Evolutionary conservation across 129 eudicot species (phyloP).

Genomic region (carrot (Daucus carota)): DNA sequence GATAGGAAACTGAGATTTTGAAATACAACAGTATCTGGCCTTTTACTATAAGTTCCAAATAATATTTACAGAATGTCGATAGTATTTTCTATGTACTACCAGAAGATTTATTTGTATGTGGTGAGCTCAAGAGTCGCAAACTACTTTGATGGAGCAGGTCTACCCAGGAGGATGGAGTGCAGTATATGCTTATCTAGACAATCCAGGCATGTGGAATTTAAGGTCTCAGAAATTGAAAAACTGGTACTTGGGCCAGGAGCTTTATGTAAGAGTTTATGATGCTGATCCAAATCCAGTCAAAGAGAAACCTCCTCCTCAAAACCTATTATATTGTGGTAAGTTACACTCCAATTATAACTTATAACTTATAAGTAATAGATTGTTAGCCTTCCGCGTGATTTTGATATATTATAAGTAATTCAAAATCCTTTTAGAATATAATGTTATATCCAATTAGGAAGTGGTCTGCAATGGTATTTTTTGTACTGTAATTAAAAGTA

Average conservation of each 20-base stretch:
- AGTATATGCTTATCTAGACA: constrained; percentile 57
- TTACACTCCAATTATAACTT: not conserved
- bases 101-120: not conserved
- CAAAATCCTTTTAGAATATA: not conserved
- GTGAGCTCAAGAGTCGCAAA: not conserved
- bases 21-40: not conserved
- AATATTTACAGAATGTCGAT: not conserved
- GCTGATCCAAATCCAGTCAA: constrained; percentile 57
- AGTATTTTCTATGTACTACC: not conserved
- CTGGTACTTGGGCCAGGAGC: constrained; percentile 71
- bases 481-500: too few relatives aligned
- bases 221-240: constrained; percentile 52
- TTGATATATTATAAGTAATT: not conserved
- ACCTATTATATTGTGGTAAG: constrained; percentile 52
- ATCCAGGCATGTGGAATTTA: constrained; percentile 76
- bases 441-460: not conserved
- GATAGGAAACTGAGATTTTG: not conserved
- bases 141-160: constrained; percentile 19
- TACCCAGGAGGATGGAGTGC: constrained; percentile 60
- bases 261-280: constrained; percentile 54
- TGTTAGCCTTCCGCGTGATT: not conserved
- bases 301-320: constrained; percentile 50
- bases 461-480: not conserved
- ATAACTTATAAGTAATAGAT: too few relatives aligned
- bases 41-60: not conserved